These are phyloP conservation scores for Tagetes erecta DNA, from an alignment of 129 eudicot genomes.

Conservation along the genomic window DNA sequence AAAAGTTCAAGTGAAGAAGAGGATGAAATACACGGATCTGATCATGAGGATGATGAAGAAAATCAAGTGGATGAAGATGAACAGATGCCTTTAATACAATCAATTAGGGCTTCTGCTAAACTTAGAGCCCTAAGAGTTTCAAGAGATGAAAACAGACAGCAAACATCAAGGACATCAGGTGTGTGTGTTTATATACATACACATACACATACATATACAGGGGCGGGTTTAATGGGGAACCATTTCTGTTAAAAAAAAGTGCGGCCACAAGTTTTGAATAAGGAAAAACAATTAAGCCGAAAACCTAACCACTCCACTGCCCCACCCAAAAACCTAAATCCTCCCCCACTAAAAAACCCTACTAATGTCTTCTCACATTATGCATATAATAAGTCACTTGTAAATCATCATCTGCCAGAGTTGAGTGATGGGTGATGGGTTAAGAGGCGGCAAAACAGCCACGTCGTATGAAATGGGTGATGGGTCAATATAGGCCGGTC, in stretches of 20 bases:
- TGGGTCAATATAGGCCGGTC: not conserved
- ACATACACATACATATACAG: not conserved
- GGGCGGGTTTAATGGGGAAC: too few relatives aligned
- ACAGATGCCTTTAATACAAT: conserved; percentile 67
- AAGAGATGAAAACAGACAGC: conserved; percentile 48
- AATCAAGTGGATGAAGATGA: conserved; percentile 64
- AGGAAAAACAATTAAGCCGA: too few relatives aligned
- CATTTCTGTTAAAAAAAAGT: too few relatives aligned
- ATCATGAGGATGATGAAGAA: conserved; percentile 59
- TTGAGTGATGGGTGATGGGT: not conserved
- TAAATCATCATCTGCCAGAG: not conserved
- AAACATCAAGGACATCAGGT: conserved; percentile 49
- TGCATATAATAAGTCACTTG: too few relatives aligned
- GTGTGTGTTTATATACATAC: not conserved
- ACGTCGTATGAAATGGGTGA: not conserved
- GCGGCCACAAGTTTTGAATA: too few relatives aligned
- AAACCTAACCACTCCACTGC: too few relatives aligned
- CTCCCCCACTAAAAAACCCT: too few relatives aligned
- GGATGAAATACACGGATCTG: conserved; percentile 61
- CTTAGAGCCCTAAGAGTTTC: conserved; percentile 60
- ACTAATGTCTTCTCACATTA: too few relatives aligned
- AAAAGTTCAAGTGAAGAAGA: conserved; percentile 86
- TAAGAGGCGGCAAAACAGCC: not conserved
- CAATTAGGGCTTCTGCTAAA: conserved; percentile 69
- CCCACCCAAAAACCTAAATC: too few relatives aligned